Conservation (phyloP, 169 alveolate species). For the Miamiensis avidus region DNA sequence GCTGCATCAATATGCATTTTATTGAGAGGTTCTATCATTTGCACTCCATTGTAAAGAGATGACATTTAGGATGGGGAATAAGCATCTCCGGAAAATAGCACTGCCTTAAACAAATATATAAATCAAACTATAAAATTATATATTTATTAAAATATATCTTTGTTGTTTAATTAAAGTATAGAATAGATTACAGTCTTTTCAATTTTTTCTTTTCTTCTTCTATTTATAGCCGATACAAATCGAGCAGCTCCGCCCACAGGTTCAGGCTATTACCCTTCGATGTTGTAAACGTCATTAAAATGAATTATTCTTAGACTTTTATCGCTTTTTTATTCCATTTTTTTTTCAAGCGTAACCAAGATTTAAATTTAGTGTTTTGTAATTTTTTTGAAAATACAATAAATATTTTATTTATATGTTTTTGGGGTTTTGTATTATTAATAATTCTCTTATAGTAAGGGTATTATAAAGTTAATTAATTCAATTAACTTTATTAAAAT, state of each 20-base stretch:
- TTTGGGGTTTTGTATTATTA: too few relatives aligned
- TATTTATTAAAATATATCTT: background rate
- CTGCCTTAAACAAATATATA: background rate
- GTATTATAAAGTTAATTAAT: too few relatives aligned
- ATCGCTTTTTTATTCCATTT: background rate
- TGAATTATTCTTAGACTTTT: conserved; percentile 57
- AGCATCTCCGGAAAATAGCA: conserved; percentile 90
- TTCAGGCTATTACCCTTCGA: conserved; percentile 79
- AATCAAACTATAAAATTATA: too few relatives aligned
- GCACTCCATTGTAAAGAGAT: conserved; percentile 82
- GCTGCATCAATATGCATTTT: conserved; percentile 62
- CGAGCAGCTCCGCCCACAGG: conserved; percentile 90
- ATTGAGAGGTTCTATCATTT: conserved; percentile 77
- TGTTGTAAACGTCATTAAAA: conserved; percentile 93
- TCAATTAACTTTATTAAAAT: too few relatives aligned
- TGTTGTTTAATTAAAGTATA: too few relatives aligned
- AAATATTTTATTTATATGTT: too few relatives aligned
- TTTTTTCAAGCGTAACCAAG: too few relatives aligned
- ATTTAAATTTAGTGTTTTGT: too few relatives aligned
- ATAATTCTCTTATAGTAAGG: too few relatives aligned
- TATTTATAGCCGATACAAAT: conserved; percentile 80
- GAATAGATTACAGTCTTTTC: conserved; percentile 21
- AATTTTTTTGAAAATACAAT: too few relatives aligned
- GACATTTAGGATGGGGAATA: conserved; percentile 91
- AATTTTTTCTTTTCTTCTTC: conserved; percentile 36